Conservation (phyloP, 164 flowering plant species). For the Sextonia rubra region DNA sequence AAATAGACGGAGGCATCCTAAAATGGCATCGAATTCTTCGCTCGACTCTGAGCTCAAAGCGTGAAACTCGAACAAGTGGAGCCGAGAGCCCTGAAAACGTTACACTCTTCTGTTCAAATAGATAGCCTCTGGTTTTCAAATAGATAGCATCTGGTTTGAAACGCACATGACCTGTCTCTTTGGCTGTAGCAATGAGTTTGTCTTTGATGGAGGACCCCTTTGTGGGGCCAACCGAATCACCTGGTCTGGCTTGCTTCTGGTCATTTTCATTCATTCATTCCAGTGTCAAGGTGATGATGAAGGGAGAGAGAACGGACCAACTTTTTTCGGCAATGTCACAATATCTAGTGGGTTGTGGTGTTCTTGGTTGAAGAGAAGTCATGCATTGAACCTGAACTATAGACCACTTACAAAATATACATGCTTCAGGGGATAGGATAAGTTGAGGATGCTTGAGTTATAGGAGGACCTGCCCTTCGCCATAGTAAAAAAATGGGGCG, state of each 20-base stretch:
- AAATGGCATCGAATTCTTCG: background rate
- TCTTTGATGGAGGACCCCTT: background rate
- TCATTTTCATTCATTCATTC: too few relatives aligned
- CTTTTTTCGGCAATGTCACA: background rate
- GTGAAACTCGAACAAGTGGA: background rate
- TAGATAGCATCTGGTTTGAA: too few relatives aligned
- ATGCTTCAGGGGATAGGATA: background rate
- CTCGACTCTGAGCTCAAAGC: too few relatives aligned
- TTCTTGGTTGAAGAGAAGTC: too few relatives aligned
- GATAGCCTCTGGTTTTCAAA: background rate
- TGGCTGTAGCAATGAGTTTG: background rate
- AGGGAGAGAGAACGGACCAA: background rate
- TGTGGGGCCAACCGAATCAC: conserved; percentile 5
- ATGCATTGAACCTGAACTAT: too few relatives aligned
- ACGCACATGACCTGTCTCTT: background rate
- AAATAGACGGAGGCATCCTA: background rate
- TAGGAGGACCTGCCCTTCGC: background rate
- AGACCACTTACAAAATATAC: background rate
- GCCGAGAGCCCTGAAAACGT: background rate
- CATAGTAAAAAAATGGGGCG: background rate
- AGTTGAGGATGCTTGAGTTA: background rate
- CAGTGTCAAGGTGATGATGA: background rate
- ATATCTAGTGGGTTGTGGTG: background rate
- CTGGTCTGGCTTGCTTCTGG: background rate
- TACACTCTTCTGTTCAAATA: background rate